phyloP scores from a whole-genome alignment of 2,329 filamentous ascomycete species.

The Penicillium sp. region DNA sequence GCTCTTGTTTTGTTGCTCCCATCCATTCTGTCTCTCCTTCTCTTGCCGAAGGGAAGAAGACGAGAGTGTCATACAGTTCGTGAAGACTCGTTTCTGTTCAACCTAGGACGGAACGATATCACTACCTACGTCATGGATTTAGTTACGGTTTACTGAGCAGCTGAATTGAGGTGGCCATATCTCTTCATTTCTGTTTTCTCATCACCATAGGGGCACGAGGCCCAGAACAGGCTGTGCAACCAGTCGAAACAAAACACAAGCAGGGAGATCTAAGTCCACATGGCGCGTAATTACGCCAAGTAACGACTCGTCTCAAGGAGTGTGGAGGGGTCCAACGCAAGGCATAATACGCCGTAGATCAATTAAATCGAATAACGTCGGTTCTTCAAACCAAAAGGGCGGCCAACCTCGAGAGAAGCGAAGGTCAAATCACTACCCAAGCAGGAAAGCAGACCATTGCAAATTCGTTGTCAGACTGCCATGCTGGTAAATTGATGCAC shows the following conservation, averaged over 20 bases:
- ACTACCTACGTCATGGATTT: no score
- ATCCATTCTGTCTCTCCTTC: no score
- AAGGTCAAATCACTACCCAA: conserved; percentile 32
- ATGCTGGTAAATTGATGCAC: conserved; percentile 33
- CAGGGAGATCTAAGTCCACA: conserved; percentile 3
- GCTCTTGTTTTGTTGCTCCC: no score
- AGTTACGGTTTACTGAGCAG: background rate
- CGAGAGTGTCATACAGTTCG: no score
- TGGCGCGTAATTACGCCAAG: background rate
- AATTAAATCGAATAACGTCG: conserved; percentile 29
- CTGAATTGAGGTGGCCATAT: conserved; percentile 43
- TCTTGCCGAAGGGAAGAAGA: no score
- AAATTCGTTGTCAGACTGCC: conserved; percentile 33
- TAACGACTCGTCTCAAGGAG: conserved; percentile 13
- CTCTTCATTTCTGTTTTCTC: conserved; percentile 41
- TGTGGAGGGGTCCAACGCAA: conserved; percentile 28
- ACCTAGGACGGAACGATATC: no score
- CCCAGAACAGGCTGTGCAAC: conserved; percentile 13
- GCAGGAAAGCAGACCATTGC: conserved; percentile 23
- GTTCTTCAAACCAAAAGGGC: conserved; percentile 42
- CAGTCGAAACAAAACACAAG: conserved; percentile 12
- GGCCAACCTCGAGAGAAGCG: conserved; percentile 48
- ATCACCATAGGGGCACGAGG: conserved; percentile 30
- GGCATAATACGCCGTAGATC: conserved; percentile 29
- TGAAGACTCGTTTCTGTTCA: no score